Evolutionary conservation across 331 rosid genomes (phyloP).

Genomic region (Rosa hybrid): DNA sequence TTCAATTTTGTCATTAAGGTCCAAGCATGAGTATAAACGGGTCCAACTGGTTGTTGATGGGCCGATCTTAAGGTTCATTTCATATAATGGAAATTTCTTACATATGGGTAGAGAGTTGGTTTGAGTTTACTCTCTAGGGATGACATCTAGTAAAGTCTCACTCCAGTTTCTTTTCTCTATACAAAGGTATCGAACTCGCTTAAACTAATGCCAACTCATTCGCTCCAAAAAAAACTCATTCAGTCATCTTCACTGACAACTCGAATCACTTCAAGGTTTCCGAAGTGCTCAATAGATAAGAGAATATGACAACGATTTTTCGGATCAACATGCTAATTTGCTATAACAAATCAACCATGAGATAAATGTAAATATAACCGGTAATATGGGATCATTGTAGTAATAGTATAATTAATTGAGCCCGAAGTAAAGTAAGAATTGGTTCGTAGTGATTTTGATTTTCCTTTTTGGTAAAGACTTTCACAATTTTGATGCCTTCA

Average conservation of each 20-base stretch:
- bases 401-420: not conserved
- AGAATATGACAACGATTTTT: not conserved
- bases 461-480: not conserved
- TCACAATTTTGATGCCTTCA: constrained; percentile 3
- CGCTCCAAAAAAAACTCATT: not conserved
- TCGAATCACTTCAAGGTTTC: not conserved
- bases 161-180: too few relatives aligned
- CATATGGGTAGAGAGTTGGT: not conserved
- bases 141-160: not conserved
- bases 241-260: not conserved
- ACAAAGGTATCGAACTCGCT: too few relatives aligned
- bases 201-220: not conserved
- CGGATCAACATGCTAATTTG: not conserved
- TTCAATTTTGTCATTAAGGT: not conserved
- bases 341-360: not conserved
- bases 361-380: not conserved
- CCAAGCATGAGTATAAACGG: not conserved
- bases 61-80: not conserved
- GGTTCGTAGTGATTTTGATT: not conserved
- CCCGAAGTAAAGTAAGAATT: not conserved
- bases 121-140: not conserved
- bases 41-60: not conserved
- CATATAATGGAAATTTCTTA: not conserved
- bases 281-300: not conserved
- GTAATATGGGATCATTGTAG: not conserved